Evolutionary conservation across 768 basidiomycete species (phyloP).

Genomic region (Podaxis carcinomalis): DNA sequence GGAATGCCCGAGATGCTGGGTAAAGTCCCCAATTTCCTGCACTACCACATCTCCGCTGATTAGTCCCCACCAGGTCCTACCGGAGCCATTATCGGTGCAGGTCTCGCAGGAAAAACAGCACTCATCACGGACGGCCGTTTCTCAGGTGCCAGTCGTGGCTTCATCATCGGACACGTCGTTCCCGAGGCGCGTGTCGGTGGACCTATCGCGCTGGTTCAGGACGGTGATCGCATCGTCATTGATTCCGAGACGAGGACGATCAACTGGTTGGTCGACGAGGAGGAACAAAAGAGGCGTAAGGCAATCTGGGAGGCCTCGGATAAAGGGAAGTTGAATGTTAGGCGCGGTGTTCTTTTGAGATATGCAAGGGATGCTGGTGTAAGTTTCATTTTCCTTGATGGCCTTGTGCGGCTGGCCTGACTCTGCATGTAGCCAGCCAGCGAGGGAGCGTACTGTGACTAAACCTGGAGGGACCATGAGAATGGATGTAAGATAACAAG

Average conservation of each 20-base stretch:
- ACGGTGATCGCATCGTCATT: constrained; percentile 77
- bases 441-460: constrained; percentile 81
- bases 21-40: constrained; percentile 12
- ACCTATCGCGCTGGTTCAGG: constrained; percentile 82
- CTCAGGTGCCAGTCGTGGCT: constrained; percentile 68
- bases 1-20: constrained; percentile 81
- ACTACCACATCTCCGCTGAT: neutral
- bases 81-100: constrained; percentile 80
- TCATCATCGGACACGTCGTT: constrained; percentile 54
- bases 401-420: neutral
- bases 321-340: constrained; percentile 60
- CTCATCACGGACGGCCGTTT: constrained; percentile 89
- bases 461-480: constrained; percentile 15
- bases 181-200: constrained; percentile 74
- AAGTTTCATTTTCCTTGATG: constrained; percentile 29
- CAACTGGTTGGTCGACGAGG: constrained; percentile 69
- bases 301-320: constrained; percentile 68
- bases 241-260: constrained; percentile 64
- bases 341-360: constrained; percentile 69
- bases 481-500: neutral
- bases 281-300: constrained; percentile 55
- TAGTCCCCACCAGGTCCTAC: constrained; percentile 54
- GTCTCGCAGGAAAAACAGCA: constrained; percentile 71
- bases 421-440: constrained; percentile 60
- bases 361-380: constrained; percentile 88